Percentiles rank a stretch among this genome's conserved stretches.
These are phyloP conservation scores for Psilocybe sp. DNA, from an alignment of 768 basidiomycete species.

Conservation along the genomic window DNA sequence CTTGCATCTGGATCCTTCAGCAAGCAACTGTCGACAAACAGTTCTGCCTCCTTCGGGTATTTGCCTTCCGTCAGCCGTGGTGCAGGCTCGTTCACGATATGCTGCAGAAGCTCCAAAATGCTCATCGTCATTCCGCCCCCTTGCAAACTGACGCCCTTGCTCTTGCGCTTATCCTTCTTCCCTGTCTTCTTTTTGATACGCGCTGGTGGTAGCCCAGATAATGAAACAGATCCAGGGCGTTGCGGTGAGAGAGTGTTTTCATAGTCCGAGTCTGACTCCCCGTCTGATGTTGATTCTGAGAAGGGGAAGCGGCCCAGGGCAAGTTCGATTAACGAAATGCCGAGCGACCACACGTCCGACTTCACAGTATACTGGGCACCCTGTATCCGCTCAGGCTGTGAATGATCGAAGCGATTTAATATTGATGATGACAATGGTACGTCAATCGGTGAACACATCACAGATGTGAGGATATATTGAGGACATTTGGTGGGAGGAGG, in stretches of 20 bases:
- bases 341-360: constrained; percentile 98
- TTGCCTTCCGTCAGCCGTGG: constrained; percentile 77
- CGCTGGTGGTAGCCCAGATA: constrained; percentile 35
- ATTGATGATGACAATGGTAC: background rate
- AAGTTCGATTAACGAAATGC: constrained; percentile 94
- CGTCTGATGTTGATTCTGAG: constrained; percentile 74
- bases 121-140: constrained; percentile 98
- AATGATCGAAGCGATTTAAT: constrained; percentile 10
- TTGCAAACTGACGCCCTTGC: constrained; percentile 88
- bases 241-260: constrained; percentile 72
- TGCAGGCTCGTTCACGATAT: constrained; percentile 98
- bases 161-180: constrained; percentile 84
- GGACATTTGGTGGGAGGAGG: background rate
- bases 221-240: constrained; percentile 54
- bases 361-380: constrained; percentile 98
- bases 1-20: constrained; percentile 84
- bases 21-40: constrained; percentile 88
- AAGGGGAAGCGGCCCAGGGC: constrained; percentile 98
- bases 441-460: constrained; percentile 1
- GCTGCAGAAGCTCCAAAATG: constrained; percentile 93
- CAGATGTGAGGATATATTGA: background rate
- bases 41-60: constrained; percentile 69
- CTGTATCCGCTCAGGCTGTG: constrained; percentile 97
- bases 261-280: constrained; percentile 51
- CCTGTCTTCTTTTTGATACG: constrained; percentile 38